These are phyloP conservation scores for Hypoxylon cercidicola DNA, from an alignment of 495 filamentous ascomycete species.

Conservation along the genomic window DNA sequence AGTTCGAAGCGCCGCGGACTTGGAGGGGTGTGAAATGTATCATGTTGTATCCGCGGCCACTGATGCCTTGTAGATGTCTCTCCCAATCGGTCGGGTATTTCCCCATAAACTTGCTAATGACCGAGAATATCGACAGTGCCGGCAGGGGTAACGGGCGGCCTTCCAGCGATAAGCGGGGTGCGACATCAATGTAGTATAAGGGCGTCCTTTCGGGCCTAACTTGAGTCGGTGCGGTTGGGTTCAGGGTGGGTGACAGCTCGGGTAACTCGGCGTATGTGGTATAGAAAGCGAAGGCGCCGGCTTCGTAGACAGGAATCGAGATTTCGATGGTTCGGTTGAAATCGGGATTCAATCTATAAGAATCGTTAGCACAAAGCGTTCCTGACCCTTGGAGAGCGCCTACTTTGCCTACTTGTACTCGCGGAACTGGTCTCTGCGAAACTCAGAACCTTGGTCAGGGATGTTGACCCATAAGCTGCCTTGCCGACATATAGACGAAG, in stretches of 20 bases:
- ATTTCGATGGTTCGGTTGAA: conserved; percentile 93
- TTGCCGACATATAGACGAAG: conserved; percentile 92
- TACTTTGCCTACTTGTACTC: conserved; percentile 79
- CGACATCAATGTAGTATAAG: conserved; percentile 91
- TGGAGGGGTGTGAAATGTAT: conserved; percentile 97
- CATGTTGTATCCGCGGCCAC: conserved; percentile 95
- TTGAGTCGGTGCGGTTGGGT: conserved; percentile 46
- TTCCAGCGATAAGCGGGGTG: conserved; percentile 79
- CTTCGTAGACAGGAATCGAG: conserved; percentile 80
- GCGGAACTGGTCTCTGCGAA: conserved; percentile 79
- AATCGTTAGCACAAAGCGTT: conserved; percentile 39
- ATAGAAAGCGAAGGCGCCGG: conserved; percentile 97
- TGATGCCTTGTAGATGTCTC: conserved; percentile 84
- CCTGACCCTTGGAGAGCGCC: not conserved
- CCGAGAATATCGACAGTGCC: conserved; percentile 90
- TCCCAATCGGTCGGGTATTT: conserved; percentile 90
- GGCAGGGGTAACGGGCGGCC: conserved; percentile 77
- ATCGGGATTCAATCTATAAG: conserved; percentile 79
- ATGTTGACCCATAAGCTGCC: conserved; percentile 97
- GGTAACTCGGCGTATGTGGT: conserved; percentile 91
- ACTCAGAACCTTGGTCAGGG: conserved; percentile 76
- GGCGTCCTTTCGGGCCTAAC: conserved; percentile 72
- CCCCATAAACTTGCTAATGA: conserved; percentile 98
- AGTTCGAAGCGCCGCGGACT: conserved; percentile 88
- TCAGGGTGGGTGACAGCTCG: conserved; percentile 69